Base-by-base conservation (phyloP, 2,329 filamentous ascomycete genomes). In the Claviceps capensis region DNA sequence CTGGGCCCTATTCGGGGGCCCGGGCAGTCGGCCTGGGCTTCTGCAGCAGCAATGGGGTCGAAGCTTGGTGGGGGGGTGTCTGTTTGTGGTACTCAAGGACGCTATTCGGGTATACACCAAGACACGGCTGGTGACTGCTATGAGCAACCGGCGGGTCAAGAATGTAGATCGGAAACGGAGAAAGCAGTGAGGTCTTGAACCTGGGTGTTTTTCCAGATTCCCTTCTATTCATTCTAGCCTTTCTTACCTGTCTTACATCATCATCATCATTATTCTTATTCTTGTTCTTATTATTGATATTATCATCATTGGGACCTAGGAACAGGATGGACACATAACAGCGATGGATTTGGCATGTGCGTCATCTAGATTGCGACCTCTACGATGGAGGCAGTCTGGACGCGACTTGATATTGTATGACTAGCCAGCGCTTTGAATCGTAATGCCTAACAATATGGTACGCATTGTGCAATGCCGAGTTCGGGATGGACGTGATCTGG, bases 31-130 rank as follows among this genome's bases (percentile, higher is more conserved):
- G 3, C 78, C 79, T 0, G 83, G 86, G 0, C 72, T 97, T 26
- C 66, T 98, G 36, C 86, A 93, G 62, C 80, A 86, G 59, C 81
- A 83, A 53, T 97, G 93, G 88, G 93, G 89, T 1, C 77, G 93
- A 52, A 96, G 87, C 61, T 73, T 98, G 2, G 77, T 93, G 1
- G 93, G 93, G 1, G 93, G 93, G 0, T 93, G 88, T 63, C 69
- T 95, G 19, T 95, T 91, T 61, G 83, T 97, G 16, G 82, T 95
- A 9, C 67, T 95, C 50, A 93, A 91, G 65, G 82, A 86, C 59
- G 72, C 72, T 2, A 69, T 83, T 49, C 69, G 72, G 53, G 65
- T 86, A 23, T 85, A 82, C 61, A 73, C 76, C 57, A 85, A 84
- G 67, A 82, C 81, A 63, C 72, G 79, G 55, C 74, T 73, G 55